These are phyloP conservation scores for Nepenthes gracilis DNA, from an alignment of 148 eudicot genomes.

Conservation along the genomic window DNA sequence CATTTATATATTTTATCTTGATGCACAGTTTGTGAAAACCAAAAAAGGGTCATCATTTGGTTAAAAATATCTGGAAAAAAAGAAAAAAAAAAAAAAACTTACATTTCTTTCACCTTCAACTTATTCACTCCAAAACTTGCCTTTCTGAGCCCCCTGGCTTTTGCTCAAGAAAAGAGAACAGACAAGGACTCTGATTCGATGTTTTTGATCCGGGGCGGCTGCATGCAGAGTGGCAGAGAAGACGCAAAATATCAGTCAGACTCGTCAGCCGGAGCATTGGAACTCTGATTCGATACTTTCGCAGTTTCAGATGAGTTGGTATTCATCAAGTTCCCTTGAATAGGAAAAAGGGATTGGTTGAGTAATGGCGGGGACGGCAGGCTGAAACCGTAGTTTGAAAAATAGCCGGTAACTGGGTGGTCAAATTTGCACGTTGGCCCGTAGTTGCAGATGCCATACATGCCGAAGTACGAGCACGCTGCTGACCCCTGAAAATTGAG, in stretches of 20 bases:
- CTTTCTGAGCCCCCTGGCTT: neutral
- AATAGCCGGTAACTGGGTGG: conserved; percentile 44
- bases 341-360: conserved; percentile 18
- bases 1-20: too few relatives aligned
- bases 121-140: conserved; percentile 10
- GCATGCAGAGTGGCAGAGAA: neutral
- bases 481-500: conserved; percentile 36
- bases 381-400: conserved; percentile 20
- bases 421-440: conserved; percentile 62
- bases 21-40: too few relatives aligned
- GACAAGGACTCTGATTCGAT: neutral
- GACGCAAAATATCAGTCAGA: neutral
- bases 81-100: neutral
- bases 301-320: conserved; percentile 14
- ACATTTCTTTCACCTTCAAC: too few relatives aligned
- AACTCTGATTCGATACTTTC: neutral
- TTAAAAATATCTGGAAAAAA: too few relatives aligned
- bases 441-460: conserved; percentile 48
- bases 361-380: conserved; percentile 18
- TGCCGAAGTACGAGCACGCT: conserved; percentile 34
- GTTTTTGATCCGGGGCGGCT: neutral
- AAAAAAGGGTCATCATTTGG: too few relatives aligned
- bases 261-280: neutral
- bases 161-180: neutral
- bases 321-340: conserved; percentile 14